A percentile compares a stretch with the other conserved stretches of the same genome.
These are phyloP conservation scores for Emergomyces orientalis DNA, from an alignment of 2,329 filamentous ascomycete genomes.

Conservation along the genomic window DNA sequence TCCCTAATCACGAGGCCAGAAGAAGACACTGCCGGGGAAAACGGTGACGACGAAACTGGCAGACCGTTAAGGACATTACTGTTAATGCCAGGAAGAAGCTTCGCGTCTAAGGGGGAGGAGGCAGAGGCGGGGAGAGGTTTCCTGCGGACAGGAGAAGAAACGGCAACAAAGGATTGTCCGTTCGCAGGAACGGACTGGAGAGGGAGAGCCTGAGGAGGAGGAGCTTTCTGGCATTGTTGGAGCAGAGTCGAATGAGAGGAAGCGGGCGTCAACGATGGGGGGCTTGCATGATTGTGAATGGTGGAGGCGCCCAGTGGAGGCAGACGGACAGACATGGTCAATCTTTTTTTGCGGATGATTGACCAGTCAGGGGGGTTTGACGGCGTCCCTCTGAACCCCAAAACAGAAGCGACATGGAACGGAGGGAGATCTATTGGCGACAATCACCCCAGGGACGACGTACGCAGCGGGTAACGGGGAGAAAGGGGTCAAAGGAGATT, in stretches of 20 bases:
- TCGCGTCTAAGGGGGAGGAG: slow-evolving; percentile 31
- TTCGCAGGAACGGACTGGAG: not conserved
- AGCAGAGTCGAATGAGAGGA: slow-evolving; percentile 9
- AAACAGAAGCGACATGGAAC: slow-evolving; percentile 4
- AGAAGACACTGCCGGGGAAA: slow-evolving; percentile 22
- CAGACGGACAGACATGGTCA: slow-evolving; percentile 9
- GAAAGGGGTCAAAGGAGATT: not conserved
- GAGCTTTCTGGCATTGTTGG: slow-evolving; percentile 3
- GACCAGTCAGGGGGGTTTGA: not conserved
- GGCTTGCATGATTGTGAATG: slow-evolving; percentile 4
- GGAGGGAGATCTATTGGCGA: slow-evolving; percentile 3
- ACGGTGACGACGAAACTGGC: slow-evolving; percentile 17
- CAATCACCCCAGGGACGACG: slow-evolving; percentile 1
- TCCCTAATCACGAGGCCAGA: slow-evolving; percentile 28
- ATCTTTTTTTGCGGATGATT: not conserved
- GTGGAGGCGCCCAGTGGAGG: slow-evolving; percentile 16
- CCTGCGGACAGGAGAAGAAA: slow-evolving; percentile 35
- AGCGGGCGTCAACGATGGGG: slow-evolving; percentile 5
- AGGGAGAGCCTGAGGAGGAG: not conserved
- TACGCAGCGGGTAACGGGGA: not conserved
- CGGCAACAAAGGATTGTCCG: slow-evolving; percentile 7
- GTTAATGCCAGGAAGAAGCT: slow-evolving; percentile 8
- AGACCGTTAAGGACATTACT: slow-evolving; percentile 9
- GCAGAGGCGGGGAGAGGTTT: slow-evolving; percentile 47
- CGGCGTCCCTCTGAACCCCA: not conserved